Conservation (phyloP, 2,329 filamentous ascomycete genomes). For the Nannizzia gypsea region DNA sequence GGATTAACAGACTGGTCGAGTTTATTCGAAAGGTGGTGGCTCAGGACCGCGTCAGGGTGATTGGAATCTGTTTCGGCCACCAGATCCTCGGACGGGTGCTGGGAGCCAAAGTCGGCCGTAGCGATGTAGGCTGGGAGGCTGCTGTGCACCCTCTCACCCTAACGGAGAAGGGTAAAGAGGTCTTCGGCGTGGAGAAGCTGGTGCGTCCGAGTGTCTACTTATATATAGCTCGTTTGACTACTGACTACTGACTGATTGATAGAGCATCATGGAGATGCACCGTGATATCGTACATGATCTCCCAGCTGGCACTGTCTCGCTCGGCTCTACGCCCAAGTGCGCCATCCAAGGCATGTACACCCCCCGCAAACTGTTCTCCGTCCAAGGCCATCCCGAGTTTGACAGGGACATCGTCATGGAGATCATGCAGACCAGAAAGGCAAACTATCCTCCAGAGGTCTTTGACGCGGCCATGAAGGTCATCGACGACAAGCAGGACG, state of each 20-base stretch:
- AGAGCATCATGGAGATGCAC: conserved; percentile 69
- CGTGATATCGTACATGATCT: conserved; percentile 59
- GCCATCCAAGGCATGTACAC: conserved; percentile 69
- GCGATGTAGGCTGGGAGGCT: conserved; percentile 66
- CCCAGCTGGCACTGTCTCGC: conserved; percentile 48
- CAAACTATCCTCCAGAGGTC: conserved; percentile 57
- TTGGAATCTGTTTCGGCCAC: conserved; percentile 80
- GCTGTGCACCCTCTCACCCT: conserved; percentile 59
- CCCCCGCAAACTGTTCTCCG: conserved; percentile 54
- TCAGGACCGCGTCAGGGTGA: conserved; percentile 52
- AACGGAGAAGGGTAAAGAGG: conserved; percentile 54
- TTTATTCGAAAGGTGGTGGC: conserved; percentile 54
- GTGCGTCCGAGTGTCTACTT: conserved; percentile 26
- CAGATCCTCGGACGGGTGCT: conserved; percentile 69
- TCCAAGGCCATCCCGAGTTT: conserved; percentile 85
- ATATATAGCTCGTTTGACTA: neutral
- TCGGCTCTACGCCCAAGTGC: conserved; percentile 57
- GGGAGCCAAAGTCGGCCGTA: conserved; percentile 54
- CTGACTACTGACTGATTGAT: neutral
- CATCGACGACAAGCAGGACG: conserved; percentile 60
- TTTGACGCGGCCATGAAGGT: conserved; percentile 58
- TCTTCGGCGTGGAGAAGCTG: conserved; percentile 56
- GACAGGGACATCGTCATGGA: conserved; percentile 58
- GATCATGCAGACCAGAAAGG: conserved; percentile 55
- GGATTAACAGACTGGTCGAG: conserved; percentile 63